A percentile compares a stretch with the other conserved stretches of the same genome.
Conservation (phyloP, 139 green algal genomes). For the Micromonas commoda region DNA sequence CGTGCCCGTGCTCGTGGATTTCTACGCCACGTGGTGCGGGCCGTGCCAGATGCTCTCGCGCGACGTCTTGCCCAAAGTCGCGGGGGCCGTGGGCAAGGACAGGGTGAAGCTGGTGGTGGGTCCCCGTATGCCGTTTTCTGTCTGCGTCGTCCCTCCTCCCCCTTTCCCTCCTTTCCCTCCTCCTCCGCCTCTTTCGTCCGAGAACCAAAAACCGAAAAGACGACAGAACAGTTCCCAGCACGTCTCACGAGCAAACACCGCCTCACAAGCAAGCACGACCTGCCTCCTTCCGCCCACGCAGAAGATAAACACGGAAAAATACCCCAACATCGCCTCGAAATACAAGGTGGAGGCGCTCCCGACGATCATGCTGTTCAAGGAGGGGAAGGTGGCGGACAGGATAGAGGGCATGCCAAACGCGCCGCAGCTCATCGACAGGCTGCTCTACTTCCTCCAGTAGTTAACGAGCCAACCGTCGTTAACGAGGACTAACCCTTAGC, state of each 20-base stretch:
- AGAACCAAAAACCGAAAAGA: too few relatives aligned
- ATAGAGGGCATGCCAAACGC: constrained; percentile 49
- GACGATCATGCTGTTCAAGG: constrained; percentile 56
- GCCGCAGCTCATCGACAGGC: constrained; percentile 13
- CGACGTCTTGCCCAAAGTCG: background rate
- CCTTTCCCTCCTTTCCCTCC: background rate
- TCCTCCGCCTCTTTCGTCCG: too few relatives aligned
- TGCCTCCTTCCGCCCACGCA: too few relatives aligned
- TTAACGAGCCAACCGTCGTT: background rate
- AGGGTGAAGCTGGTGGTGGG: background rate
- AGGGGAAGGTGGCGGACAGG: constrained; percentile 47
- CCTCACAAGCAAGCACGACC: background rate
- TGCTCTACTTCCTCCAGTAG: background rate
- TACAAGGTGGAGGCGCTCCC: constrained; percentile 57
- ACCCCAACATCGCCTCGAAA: constrained; percentile 46
- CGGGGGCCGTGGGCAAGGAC: background rate
- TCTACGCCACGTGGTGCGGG: constrained; percentile 67
- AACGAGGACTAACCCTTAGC: too few relatives aligned
- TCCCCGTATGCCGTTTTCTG: background rate
- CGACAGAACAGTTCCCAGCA: background rate
- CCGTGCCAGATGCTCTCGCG: background rate
- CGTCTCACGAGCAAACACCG: background rate
- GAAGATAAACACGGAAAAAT: constrained; percentile 77
- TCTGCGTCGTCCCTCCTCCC: background rate
- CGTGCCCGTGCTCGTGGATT: constrained; percentile 64